Conservation (phyloP, 208 protist genomes). For the Crithidia fasciculata region DNA sequence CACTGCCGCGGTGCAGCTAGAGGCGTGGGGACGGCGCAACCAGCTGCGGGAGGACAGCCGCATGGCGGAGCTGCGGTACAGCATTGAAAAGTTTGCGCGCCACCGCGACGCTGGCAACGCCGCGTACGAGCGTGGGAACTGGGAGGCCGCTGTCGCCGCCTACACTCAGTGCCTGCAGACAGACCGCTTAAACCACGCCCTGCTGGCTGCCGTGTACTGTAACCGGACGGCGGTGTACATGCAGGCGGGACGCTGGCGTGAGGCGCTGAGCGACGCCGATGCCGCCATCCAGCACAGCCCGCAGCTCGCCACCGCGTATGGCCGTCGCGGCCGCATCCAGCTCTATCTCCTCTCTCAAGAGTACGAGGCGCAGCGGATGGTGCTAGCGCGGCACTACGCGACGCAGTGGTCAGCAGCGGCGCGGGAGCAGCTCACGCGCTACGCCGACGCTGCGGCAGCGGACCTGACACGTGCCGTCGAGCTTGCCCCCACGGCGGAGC, state of each 20-base stretch:
- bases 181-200: slow-evolving; percentile 64
- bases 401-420: slow-evolving; percentile 25
- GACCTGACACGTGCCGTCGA: slow-evolving; percentile 58
- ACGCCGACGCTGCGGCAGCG: slow-evolving; percentile 59
- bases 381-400: slow-evolving; percentile 23
- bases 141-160: slow-evolving; percentile 53
- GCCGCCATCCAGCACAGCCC: slow-evolving; percentile 50
- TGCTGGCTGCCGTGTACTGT: slow-evolving; percentile 74
- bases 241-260: slow-evolving; percentile 62
- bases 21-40: slow-evolving; percentile 31
- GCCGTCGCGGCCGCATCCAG: slow-evolving; percentile 65
- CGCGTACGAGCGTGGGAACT: slow-evolving; percentile 63
- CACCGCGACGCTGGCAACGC: slow-evolving; percentile 76
- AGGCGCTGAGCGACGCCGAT: slow-evolving; percentile 60
- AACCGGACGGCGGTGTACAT: slow-evolving; percentile 86
- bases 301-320: slow-evolving; percentile 64
- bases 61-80: slow-evolving; percentile 49
- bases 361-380: slow-evolving; percentile 20
- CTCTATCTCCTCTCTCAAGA: slow-evolving; percentile 48
- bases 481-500: slow-evolving; percentile 45
- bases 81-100: slow-evolving; percentile 58
- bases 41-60: slow-evolving; percentile 54
- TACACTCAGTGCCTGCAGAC: slow-evolving; percentile 74
- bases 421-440: slow-evolving; percentile 30
- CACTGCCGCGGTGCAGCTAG: slow-evolving; percentile 28